A percentile compares a stretch with the other conserved stretches of the same genome.
These are phyloP conservation scores for Sugiyamaella boreocaroliniensis DNA, from an alignment of 805 yeast genomes.

Conservation along the genomic window DNA sequence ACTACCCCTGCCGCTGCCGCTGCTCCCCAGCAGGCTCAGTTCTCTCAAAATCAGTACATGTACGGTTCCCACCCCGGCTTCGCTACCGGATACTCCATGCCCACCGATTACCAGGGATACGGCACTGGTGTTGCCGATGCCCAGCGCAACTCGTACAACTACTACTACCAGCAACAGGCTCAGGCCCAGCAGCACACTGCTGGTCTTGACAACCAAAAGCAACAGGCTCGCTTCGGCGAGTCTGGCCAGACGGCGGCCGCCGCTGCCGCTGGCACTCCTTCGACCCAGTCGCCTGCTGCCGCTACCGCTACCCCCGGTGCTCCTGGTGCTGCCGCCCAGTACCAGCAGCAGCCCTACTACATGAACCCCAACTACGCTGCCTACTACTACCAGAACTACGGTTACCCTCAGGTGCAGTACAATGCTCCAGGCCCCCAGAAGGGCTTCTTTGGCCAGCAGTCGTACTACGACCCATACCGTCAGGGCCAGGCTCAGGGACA, in stretches of 20 bases:
- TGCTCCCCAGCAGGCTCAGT: slow-evolving; percentile 13
- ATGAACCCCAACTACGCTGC: slow-evolving; percentile 24
- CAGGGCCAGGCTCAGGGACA: slow-evolving; percentile 16
- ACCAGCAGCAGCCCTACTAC: slow-evolving; percentile 19
- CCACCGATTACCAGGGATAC: slow-evolving; percentile 16
- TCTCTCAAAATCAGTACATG: slow-evolving; percentile 15
- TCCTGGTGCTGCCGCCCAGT: slow-evolving; percentile 14
- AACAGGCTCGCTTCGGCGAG: slow-evolving; percentile 7
- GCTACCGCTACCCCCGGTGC: slow-evolving; percentile 16
- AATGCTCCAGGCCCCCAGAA: slow-evolving; percentile 19
- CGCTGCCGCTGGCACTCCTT: slow-evolving; percentile 12
- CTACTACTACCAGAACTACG: slow-evolving; percentile 24
- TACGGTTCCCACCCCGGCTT: slow-evolving; percentile 20
- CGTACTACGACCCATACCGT: slow-evolving; percentile 19
- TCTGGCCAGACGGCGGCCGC: slow-evolving; percentile 8
- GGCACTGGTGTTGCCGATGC: slow-evolving; percentile 13
- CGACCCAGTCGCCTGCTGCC: slow-evolving; percentile 20
- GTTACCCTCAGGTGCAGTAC: slow-evolving; percentile 21
- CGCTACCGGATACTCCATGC: slow-evolving; percentile 12
- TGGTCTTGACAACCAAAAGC: slow-evolving; percentile 12
- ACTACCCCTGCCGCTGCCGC: slow-evolving; percentile 16
- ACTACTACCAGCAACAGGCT: slow-evolving; percentile 20
- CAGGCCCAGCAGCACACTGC: slow-evolving; percentile 28
- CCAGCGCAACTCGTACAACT: slow-evolving; percentile 16
- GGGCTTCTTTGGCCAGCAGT: slow-evolving; percentile 21